Conservation (phyloP, 495 filamentous ascomycete species). For the Paragyromitra xinjiangensis region DNA sequence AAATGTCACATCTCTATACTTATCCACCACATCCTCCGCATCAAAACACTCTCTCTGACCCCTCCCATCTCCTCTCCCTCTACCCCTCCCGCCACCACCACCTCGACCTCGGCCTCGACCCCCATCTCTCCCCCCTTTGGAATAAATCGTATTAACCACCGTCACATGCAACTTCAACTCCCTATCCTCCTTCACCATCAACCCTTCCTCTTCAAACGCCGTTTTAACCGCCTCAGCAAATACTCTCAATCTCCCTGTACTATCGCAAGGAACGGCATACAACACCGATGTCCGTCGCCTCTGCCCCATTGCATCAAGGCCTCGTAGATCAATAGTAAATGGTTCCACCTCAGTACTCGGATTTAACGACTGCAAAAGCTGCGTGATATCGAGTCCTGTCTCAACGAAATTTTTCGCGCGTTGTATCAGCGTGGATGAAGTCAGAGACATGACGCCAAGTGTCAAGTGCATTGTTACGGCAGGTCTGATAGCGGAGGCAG, state of each 20-base stretch:
- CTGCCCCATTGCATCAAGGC: conserved; percentile 64
- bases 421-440: conserved; percentile 65
- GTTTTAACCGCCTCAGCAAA: conserved; percentile 72
- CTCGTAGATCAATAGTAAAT: conserved; percentile 61
- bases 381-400: conserved; percentile 63
- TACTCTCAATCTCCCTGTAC: conserved; percentile 64
- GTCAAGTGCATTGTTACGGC: conserved; percentile 85
- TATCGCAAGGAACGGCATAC: conserved; percentile 65
- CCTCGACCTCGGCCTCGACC: conserved; percentile 47
- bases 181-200: conserved; percentile 69
- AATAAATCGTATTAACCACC: conserved; percentile 86
- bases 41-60: conserved; percentile 64
- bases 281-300: conserved; percentile 60
- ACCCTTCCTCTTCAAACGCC: conserved; percentile 69
- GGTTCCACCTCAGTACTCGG: conserved; percentile 10
- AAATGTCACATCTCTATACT: conserved; percentile 68
- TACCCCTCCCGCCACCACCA: conserved; percentile 56
- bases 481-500: conserved; percentile 74
- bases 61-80: conserved; percentile 7
- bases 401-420: conserved; percentile 69
- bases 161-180: conserved; percentile 85
- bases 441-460: conserved; percentile 84
- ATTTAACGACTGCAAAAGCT: conserved; percentile 60
- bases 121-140: conserved; percentile 59
- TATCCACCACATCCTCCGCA: conserved; percentile 63